These are phyloP conservation scores for Aleurites moluccanus DNA, from an alignment of 441 rosid genomes.

Conservation along the genomic window DNA sequence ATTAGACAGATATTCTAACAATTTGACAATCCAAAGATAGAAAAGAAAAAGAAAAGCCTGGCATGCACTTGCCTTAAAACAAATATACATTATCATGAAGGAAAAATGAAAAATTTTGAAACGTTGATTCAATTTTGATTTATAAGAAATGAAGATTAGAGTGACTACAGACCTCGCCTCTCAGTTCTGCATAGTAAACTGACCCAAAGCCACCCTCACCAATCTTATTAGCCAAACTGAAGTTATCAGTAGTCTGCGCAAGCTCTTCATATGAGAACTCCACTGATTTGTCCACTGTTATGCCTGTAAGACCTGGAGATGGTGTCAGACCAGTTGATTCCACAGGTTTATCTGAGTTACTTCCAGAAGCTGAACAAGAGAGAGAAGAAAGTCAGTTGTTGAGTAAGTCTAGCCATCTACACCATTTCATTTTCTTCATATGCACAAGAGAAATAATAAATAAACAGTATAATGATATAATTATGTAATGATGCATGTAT, in stretches of 20 bases:
- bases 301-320: conserved; percentile 51
- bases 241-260: conserved; percentile 45
- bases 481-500: background rate
- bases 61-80: background rate
- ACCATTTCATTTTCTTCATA: conserved; percentile 4
- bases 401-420: conserved; percentile 1
- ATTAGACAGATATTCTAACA: background rate
- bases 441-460: conserved; percentile 8
- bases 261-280: conserved; percentile 43
- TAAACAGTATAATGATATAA: background rate
- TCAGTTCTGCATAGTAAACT: conserved; percentile 84
- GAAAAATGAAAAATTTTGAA: conserved; percentile 2
- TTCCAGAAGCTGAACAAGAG: conserved; percentile 35
- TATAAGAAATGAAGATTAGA: conserved; percentile 1
- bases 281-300: conserved; percentile 65
- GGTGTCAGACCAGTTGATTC: conserved; percentile 34
- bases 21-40: background rate
- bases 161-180: conserved; percentile 75
- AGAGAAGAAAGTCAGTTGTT: conserved; percentile 8
- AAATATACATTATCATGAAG: background rate
- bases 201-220: conserved; percentile 93
- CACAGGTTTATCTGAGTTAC: conserved; percentile 33
- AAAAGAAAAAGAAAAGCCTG: background rate
- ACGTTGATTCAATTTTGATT: conserved; percentile 1
- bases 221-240: conserved; percentile 78